Percentiles rank a stretch among this genome's conserved stretches.
These are phyloP conservation scores for Xylaria sp. DNA, from an alignment of 2,329 filamentous ascomycete species.

Conservation along the genomic window DNA sequence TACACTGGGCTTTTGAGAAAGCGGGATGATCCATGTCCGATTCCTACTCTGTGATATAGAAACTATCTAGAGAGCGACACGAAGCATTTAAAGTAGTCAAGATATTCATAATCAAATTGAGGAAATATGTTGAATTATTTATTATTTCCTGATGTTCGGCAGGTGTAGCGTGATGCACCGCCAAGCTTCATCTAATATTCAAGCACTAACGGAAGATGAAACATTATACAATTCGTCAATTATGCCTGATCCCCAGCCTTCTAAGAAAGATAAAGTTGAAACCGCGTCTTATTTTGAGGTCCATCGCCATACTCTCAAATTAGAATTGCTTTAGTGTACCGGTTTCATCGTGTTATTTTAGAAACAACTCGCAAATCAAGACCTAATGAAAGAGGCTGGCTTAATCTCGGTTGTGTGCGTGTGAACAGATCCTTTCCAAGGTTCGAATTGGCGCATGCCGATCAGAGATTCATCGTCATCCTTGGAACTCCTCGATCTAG, in stretches of 20 bases:
- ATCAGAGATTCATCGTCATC: not conserved
- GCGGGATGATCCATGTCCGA: too few species aligned
- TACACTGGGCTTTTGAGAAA: too few species aligned
- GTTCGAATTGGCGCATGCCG: not conserved
- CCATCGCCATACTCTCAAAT: not conserved
- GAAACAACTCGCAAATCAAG: not conserved
- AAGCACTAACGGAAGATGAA: not conserved
- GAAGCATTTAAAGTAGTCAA: too few species aligned
- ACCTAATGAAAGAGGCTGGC: not conserved
- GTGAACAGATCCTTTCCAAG: not conserved
- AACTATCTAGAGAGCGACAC: too few species aligned
- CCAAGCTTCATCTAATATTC: not conserved
- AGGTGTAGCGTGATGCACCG: too few species aligned
- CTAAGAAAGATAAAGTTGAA: not conserved
- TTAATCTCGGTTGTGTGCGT: not conserved
- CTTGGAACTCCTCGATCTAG: not conserved
- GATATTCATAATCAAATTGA: too few species aligned
- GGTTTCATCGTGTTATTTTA: not conserved
- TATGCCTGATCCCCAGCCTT: not conserved
- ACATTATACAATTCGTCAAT: not conserved
- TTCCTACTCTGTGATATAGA: too few species aligned
- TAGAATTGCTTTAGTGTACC: not conserved
- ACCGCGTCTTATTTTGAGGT: not conserved
- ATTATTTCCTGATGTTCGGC: too few species aligned
- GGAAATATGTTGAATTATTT: too few species aligned